phyloP scores from a whole-genome alignment of 495 filamentous ascomycete genomes.

The Baudoinia panamericana region DNA sequence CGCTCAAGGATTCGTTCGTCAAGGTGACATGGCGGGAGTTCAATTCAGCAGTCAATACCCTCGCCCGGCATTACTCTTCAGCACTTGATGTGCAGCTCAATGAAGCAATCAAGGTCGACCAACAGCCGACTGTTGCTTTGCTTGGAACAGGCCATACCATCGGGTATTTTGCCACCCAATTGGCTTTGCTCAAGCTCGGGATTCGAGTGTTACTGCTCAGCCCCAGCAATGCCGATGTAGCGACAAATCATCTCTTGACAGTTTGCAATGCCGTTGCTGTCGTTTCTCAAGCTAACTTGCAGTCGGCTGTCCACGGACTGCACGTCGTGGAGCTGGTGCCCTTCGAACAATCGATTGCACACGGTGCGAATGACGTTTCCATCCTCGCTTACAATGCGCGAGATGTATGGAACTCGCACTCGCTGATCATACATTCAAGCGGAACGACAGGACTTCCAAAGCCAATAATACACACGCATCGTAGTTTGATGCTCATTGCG shows the following conservation, averaged over 20 bases:
- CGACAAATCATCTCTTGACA: not conserved
- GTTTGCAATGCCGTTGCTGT: not conserved
- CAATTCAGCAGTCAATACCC: not conserved
- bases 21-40: not conserved
- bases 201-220: not conserved
- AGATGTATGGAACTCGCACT: not conserved
- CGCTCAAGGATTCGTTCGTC: not conserved
- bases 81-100: not conserved
- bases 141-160: not conserved
- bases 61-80: not conserved
- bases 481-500: not conserved
- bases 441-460: constrained; percentile 1
- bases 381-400: not conserved
- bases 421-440: constrained; percentile 1
- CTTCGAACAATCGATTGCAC: no score
- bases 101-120: not conserved
- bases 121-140: not conserved
- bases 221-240: not conserved
- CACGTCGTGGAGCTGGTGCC: no score
- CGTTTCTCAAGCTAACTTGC: not conserved
- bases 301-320: no score
- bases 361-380: no score
- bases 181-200: not conserved
- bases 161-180: not conserved
- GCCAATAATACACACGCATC: not conserved